Percentiles rank a stretch among this genome's conserved stretches.
Conservation (phyloP, 2,329 filamentous ascomycete species). For the Cylindrodendrum hubeiense region DNA sequence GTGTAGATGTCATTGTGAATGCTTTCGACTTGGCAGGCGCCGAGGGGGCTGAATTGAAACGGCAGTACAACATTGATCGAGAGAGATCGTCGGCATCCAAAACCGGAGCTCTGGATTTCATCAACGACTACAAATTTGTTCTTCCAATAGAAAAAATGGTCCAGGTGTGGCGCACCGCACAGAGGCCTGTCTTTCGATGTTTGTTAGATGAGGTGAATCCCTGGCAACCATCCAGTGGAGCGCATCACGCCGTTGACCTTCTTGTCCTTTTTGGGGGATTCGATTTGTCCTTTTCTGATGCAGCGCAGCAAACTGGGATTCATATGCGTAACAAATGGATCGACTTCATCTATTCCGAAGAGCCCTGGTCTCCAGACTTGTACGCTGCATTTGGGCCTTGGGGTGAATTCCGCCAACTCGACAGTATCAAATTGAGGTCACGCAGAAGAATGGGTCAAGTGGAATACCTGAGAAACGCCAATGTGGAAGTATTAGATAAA, state of each 20-base stretch:
- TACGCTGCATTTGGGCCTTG: slow-evolving; percentile 53
- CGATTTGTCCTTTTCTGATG: slow-evolving; percentile 51
- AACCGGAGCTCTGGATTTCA: slow-evolving; percentile 55
- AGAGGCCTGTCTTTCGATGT: slow-evolving; percentile 53
- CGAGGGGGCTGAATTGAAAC: slow-evolving; percentile 49
- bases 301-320: slow-evolving; percentile 49
- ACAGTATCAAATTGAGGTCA: slow-evolving; percentile 44
- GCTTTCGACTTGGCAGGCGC: slow-evolving; percentile 50
- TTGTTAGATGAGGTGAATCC: slow-evolving; percentile 60
- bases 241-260: slow-evolving; percentile 61
- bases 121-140: slow-evolving; percentile 49
- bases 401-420: slow-evolving; percentile 52
- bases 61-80: slow-evolving; percentile 54
- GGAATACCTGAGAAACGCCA: not conserved
- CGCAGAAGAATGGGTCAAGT: slow-evolving; percentile 14
- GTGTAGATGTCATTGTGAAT: slow-evolving; percentile 48
- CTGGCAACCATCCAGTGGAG: slow-evolving; percentile 58
- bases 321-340: slow-evolving; percentile 57
- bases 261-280: slow-evolving; percentile 57
- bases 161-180: slow-evolving; percentile 29
- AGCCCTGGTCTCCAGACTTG: slow-evolving; percentile 50
- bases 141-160: slow-evolving; percentile 42
- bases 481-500: not conserved
- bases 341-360: slow-evolving; percentile 50
- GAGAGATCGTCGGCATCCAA: slow-evolving; percentile 55